Evolutionary conservation across 2,329 filamentous ascomycete genomes (phyloP), one percentile per base, ranked within the genome.

Genomic region (Mariannaea sp.): DNA sequence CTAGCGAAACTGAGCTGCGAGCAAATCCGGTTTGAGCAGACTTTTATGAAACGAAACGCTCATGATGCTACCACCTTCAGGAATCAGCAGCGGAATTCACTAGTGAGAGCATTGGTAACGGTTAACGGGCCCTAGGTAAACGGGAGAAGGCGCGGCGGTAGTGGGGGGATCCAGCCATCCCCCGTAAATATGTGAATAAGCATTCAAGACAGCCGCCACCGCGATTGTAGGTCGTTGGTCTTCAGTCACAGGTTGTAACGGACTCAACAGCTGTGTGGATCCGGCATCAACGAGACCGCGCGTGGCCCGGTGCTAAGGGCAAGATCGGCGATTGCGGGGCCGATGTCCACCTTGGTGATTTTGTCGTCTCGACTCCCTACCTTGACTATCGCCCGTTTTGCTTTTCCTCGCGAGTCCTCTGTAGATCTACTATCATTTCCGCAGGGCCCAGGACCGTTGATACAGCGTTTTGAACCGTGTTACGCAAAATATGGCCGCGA

Each of bases 121-220:
- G 30, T 24, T 19, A 38, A 40, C 42, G 27, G 35, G 42, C 29
- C 10, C 22, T 35, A 29, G 36, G 22, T 36, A 29, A 17, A 38
- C 26, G 13, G 24, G 19, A 27, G 32, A 26, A 26, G 16, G 24
- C 22, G 26, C 43, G 29, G 35, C 41, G 42, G 27, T 41, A 30
- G 42, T 42, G 29, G 5, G 49, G 42, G 42, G 29, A 22, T 43
- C 26, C 33, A 44, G n/a, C 32, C 36, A 22, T 38, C 44, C 36
- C 43, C 26, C 32, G 10, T 27, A 42, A 26, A 30, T 38, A 13
- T 38, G 32, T 43, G 6, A 8, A 17, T 17, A 16, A 17, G 17
- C 14, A 14, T 20, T 54, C 51, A 49, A 57, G 45, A 49, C 51
- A 48, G 40, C 53, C 55, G 55, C 50, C 49, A 54, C 45, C 42